phyloP scores from a whole-genome alignment of 306 rosid genomes.

The Begonia peltatifolia region DNA sequence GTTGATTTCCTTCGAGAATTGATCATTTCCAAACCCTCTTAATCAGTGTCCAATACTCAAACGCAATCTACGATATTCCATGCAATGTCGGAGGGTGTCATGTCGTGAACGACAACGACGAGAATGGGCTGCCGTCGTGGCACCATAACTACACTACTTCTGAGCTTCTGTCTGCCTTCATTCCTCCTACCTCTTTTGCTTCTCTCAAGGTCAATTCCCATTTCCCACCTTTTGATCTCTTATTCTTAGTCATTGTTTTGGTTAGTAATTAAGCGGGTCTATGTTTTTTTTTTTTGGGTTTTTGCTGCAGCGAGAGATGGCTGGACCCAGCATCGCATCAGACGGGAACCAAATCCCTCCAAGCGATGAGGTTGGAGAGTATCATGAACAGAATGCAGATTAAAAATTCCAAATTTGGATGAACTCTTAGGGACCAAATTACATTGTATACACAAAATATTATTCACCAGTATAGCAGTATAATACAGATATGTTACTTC shows the following conservation, averaged over 20 bases:
- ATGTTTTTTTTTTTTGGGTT: too few relatives aligned
- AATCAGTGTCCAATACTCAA: conserved; percentile 6
- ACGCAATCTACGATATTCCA: conserved; percentile 5
- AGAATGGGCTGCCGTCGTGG: conserved; percentile 14
- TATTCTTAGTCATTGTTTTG: too few relatives aligned
- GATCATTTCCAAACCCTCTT: not conserved
- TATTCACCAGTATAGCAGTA: too few relatives aligned
- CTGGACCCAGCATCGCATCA: conserved; percentile 1
- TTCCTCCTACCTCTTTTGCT: conserved; percentile 13
- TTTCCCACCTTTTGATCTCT: too few relatives aligned
- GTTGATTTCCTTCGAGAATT: too few relatives aligned
- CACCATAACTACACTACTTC: conserved; percentile 16
- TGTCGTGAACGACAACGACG: conserved; percentile 2
- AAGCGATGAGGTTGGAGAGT: too few relatives aligned
- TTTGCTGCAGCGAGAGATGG: not conserved
- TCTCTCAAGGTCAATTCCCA: conserved; percentile 6
- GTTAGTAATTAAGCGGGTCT: too few relatives aligned
- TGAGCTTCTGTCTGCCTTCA: conserved; percentile 21
- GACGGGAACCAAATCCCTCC: not conserved
- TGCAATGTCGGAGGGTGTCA: conserved; percentile 11
- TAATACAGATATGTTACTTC: too few relatives aligned
- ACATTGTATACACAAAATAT: too few relatives aligned
- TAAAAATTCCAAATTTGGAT: too few relatives aligned
- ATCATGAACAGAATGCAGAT: too few relatives aligned
- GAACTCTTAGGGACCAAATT: too few relatives aligned